phyloP scores from a whole-genome alignment of 257 asterid species.

The Rhazya stricta region DNA sequence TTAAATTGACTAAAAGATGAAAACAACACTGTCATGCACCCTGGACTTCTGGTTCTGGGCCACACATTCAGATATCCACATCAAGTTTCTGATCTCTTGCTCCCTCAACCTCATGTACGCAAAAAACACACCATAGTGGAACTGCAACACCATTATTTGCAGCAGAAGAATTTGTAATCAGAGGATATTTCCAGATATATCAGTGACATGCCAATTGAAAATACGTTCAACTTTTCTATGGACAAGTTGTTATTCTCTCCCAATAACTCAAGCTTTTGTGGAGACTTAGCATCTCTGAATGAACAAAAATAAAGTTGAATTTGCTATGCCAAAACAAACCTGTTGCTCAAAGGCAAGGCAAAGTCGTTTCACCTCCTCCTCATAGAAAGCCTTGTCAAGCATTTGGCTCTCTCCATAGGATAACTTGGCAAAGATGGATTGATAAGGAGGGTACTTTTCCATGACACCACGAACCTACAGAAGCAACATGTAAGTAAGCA shows the following conservation, averaged over 20 bases:
- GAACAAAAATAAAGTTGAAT: not conserved
- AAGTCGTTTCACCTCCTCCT: slow-evolving; percentile 92
- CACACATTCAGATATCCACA: slow-evolving; percentile 98
- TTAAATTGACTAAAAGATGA: slow-evolving; percentile 49
- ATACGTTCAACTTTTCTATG: too few species aligned
- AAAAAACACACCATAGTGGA: slow-evolving; percentile 81
- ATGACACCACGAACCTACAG: slow-evolving; percentile 79
- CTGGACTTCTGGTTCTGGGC: slow-evolving; percentile 95
- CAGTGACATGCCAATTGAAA: not conserved
- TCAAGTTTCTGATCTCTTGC: slow-evolving; percentile 93
- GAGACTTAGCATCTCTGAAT: not conserved
- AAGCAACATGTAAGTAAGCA: slow-evolving; percentile 10
- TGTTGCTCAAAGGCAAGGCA: slow-evolving; percentile 94
- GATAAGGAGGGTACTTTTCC: slow-evolving; percentile 93
- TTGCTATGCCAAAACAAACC: slow-evolving; percentile 41
- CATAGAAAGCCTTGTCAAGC: slow-evolving; percentile 96
- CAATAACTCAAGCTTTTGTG: not conserved
- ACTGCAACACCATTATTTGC: slow-evolving; percentile 38
- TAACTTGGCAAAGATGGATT: slow-evolving; percentile 65
- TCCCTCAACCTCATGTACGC: slow-evolving; percentile 90
- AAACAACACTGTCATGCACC: slow-evolving; percentile 89
- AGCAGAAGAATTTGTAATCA: not conserved
- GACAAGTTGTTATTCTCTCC: not conserved
- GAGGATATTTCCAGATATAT: not conserved
- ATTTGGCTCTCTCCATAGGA: slow-evolving; percentile 97